These are phyloP conservation scores for Phyllosticta paracitricarpa DNA, from an alignment of 2,329 filamentous ascomycete species.

Conservation along the genomic window DNA sequence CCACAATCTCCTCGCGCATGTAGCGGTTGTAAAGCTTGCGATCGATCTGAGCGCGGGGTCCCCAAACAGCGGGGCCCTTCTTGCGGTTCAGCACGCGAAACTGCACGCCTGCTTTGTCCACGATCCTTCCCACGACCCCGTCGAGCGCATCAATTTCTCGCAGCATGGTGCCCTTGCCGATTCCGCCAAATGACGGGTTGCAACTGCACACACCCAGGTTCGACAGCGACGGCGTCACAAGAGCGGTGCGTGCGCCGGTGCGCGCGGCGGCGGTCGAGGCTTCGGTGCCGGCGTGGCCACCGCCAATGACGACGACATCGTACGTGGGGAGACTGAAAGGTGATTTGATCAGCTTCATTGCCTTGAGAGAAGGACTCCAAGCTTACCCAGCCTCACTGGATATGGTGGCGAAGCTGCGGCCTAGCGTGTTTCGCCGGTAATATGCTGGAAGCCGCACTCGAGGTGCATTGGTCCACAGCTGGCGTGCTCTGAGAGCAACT, in stretches of 20 bases:
- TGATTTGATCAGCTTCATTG: background rate
- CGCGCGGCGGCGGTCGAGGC: slow-evolving; percentile 85
- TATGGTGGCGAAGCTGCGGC: slow-evolving; percentile 36
- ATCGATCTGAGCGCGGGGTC: slow-evolving; percentile 92
- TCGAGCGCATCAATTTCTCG: slow-evolving; percentile 93
- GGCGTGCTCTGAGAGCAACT: slow-evolving; percentile 19
- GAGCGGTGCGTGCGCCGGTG: slow-evolving; percentile 75
- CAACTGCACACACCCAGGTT: slow-evolving; percentile 94
- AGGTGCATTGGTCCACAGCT: slow-evolving; percentile 40
- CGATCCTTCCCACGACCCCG: slow-evolving; percentile 75
- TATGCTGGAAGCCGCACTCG: slow-evolving; percentile 32
- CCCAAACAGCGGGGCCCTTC: slow-evolving; percentile 95
- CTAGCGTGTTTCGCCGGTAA: slow-evolving; percentile 9
- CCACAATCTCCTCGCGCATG: slow-evolving; percentile 77
- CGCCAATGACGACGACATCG: slow-evolving; percentile 92
- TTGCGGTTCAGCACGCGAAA: slow-evolving; percentile 80
- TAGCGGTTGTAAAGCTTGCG: slow-evolving; percentile 76
- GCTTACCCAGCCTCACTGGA: slow-evolving; percentile 26
- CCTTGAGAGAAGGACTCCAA: background rate
- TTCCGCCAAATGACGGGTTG: slow-evolving; percentile 96
- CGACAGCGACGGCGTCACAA: slow-evolving; percentile 78
- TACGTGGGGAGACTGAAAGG: slow-evolving; percentile 37
- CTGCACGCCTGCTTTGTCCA: slow-evolving; percentile 91
- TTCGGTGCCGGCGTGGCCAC: slow-evolving; percentile 91
- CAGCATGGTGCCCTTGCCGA: slow-evolving; percentile 93